phyloP scores from a whole-genome alignment of 2,329 filamentous ascomycete genomes.

The Triangularia verruculosa region DNA sequence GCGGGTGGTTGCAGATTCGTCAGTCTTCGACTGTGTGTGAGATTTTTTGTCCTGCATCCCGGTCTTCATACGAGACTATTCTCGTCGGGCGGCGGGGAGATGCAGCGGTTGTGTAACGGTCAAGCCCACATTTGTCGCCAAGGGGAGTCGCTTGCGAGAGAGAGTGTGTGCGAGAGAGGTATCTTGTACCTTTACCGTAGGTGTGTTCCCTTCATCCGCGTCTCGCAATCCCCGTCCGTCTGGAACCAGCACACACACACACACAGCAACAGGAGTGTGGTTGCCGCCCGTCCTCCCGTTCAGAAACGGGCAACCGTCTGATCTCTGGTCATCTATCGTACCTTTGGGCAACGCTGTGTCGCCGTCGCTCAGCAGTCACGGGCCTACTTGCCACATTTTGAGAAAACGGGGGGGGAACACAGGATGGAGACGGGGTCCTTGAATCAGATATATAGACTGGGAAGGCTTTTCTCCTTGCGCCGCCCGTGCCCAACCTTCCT shows the following conservation, averaged over 20 bases:
- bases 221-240: neutral
- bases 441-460: slow-evolving; percentile 15
- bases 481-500: slow-evolving; percentile 15
- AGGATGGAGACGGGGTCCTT: neutral
- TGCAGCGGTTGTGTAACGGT: slow-evolving; percentile 27
- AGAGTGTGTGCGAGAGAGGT: neutral
- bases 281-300: neutral
- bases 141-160: neutral
- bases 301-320: neutral
- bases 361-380: slow-evolving; percentile 15
- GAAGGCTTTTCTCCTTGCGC: slow-evolving; percentile 2
- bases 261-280: neutral
- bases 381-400: neutral
- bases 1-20: slow-evolving; percentile 19
- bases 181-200: neutral
- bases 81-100: slow-evolving; percentile 35
- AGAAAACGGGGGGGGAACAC: neutral
- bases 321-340: slow-evolving; percentile 9
- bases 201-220: slow-evolving; percentile 7
- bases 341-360: slow-evolving; percentile 18
- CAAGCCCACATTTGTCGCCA: slow-evolving; percentile 11
- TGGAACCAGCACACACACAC: neutral
- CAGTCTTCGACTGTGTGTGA: slow-evolving; percentile 16
- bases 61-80: slow-evolving; percentile 36
- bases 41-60: slow-evolving; percentile 15